phyloP scores from a whole-genome alignment of 2,329 filamentous ascomycete species.

The Pseudopyrenochaeta lycopersici region DNA sequence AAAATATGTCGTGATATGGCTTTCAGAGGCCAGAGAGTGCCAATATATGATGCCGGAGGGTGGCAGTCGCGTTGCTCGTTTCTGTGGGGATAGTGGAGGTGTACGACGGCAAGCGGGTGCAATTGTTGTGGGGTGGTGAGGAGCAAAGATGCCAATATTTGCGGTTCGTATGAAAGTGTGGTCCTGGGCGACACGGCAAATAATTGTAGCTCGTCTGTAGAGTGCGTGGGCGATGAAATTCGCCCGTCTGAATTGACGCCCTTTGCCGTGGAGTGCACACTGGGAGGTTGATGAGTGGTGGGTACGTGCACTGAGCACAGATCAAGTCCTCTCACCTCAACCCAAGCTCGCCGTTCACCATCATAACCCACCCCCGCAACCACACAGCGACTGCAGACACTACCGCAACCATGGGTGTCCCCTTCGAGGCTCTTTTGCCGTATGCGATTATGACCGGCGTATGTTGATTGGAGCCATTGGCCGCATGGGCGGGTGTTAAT shows the following conservation, averaged over 20 bases:
- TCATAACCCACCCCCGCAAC: slow-evolving; percentile 25
- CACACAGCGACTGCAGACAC: slow-evolving; percentile 31
- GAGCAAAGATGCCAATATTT: slow-evolving; percentile 31
- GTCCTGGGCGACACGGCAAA: slow-evolving; percentile 45
- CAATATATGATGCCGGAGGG: slow-evolving; percentile 21
- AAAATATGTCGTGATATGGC: slow-evolving; percentile 9
- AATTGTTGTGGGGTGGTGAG: slow-evolving; percentile 30
- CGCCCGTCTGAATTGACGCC: slow-evolving; percentile 36
- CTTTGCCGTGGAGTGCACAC: slow-evolving; percentile 27
- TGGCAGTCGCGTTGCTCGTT: slow-evolving; percentile 37
- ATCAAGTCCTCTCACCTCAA: slow-evolving; percentile 14
- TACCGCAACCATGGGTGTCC: slow-evolving; percentile 66
- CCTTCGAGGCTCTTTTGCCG: slow-evolving; percentile 71
- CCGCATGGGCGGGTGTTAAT: slow-evolving; percentile 26
- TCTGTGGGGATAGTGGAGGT: slow-evolving; percentile 34
- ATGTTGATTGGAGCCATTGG: slow-evolving; percentile 45
- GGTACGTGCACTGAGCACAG: not conserved
- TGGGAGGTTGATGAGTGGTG: slow-evolving; percentile 12
- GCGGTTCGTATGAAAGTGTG: slow-evolving; percentile 43
- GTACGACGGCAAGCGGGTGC: slow-evolving; percentile 27
- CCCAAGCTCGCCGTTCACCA: slow-evolving; percentile 16
- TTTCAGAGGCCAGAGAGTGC: slow-evolving; percentile 1
- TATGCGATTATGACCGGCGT: slow-evolving; percentile 71
- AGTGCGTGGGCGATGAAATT: slow-evolving; percentile 38
- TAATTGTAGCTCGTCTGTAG: slow-evolving; percentile 31